Percentiles rank a stretch among this genome's conserved stretches.
phyloP scores from a whole-genome alignment of 495 filamentous ascomycete species.

The Aspergillus sparsus region DNA sequence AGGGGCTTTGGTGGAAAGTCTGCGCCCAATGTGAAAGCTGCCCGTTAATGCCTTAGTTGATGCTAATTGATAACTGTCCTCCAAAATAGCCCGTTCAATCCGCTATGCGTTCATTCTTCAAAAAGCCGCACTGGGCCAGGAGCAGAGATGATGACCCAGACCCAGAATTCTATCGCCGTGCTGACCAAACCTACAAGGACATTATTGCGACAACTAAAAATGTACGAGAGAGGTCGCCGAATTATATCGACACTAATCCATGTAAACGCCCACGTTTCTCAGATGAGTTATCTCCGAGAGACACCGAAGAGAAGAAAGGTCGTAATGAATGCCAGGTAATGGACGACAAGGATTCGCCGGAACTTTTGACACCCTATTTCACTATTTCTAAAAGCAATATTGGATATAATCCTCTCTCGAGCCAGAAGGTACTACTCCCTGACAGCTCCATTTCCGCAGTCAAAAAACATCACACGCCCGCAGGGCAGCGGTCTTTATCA shows the following conservation, averaged over 20 bases:
- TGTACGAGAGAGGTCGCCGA: slow-evolving; percentile 28
- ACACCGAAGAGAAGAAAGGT: slow-evolving; percentile 8
- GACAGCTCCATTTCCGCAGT: too few species aligned
- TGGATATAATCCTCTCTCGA: too few species aligned
- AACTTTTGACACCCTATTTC: neutral
- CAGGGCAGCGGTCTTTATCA: too few species aligned
- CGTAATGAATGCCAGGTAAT: neutral
- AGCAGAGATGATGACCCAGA: slow-evolving; percentile 44
- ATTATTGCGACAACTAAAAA: slow-evolving; percentile 56
- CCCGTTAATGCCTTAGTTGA: too few species aligned
- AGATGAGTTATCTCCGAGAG: slow-evolving; percentile 6
- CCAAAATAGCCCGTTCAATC: neutral
- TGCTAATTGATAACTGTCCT: neutral
- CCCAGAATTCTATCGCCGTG: slow-evolving; percentile 66
- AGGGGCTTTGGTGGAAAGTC: too few species aligned
- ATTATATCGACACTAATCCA: slow-evolving; percentile 11
- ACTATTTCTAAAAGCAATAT: neutral
- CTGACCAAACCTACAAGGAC: slow-evolving; percentile 61
- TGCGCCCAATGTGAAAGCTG: too few species aligned
- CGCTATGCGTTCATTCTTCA: slow-evolving; percentile 66
- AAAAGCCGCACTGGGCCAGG: slow-evolving; percentile 61
- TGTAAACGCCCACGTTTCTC: slow-evolving; percentile 18
- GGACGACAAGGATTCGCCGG: neutral
- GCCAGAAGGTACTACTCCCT: too few species aligned
- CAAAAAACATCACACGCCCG: too few species aligned